Base-by-base conservation (phyloP, 176 grass and related monocot species). In the Raddia distichophylla region DNA sequence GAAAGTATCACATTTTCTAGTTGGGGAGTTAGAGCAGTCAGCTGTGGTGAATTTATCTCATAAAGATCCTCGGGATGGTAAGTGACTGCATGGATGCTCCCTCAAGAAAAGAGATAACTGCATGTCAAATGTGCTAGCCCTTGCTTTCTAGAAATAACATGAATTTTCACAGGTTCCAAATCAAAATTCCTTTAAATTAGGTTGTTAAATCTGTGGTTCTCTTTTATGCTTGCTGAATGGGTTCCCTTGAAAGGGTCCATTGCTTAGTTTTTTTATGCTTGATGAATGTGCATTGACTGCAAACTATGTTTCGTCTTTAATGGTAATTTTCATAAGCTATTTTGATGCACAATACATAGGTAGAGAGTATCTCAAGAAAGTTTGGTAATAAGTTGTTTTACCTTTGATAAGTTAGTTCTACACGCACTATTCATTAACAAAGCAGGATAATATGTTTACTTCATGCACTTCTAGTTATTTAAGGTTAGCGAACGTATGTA, bases 41-140 rank as follows among this genome's bases (percentile, higher is more conserved):
- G 60, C 71, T 75, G 52, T 80, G 82, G 70, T 82, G 73, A 81
- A 86, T 52, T 90, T 33, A 10, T 66, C 53, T 35, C 40, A 86
- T 48, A 47, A 86, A 77, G 51, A 50, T 85, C 20, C 78, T 78
- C 65, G 86, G 8, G 47, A 83, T 86, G 79, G 93, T 92, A 85
- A 90, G 84, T 86, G 22, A 27, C 19, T 82, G 34, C 59, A 90
- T 34, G 34, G 13, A 42, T 17, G 3, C 8, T 80, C 54, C 75
- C 16, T 60, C 35, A 62, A 35, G 4, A 22, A 20, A 46, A 69
- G 13, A 69, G 59, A 45, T 74, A 42, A 33, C 16, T 53, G 51
- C 42, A 60, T 83, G 59, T 71, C 13, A 50, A 49, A 64, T 78
- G 59, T 7, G 61, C 16, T 78, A 78, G 18, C 8, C 65, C 16